Evolutionary conservation across 345 rosid genomes (phyloP).

Genomic region (Citrus maxima): DNA sequence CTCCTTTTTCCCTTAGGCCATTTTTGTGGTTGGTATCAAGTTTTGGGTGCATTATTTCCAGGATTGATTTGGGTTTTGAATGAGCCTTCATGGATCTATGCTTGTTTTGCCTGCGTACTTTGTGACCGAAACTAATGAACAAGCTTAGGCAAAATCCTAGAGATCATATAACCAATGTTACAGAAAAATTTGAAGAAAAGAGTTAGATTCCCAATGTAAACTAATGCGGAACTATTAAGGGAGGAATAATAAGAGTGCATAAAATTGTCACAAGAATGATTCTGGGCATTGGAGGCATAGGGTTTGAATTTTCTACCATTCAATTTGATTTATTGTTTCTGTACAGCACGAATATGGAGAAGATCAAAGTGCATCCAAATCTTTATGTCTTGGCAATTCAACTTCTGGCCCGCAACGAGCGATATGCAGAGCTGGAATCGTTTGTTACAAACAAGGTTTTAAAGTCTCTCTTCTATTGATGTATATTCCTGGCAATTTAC

Average conservation of each 20-base stretch:
- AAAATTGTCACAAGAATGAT: not conserved
- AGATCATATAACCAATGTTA: not conserved
- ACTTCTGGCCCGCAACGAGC: conserved; percentile 62
- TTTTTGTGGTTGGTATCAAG: not conserved
- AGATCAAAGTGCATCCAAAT: conserved; percentile 71
- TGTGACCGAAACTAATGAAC: not conserved
- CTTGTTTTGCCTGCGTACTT: conserved; percentile 2
- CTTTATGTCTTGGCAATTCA: conserved; percentile 69
- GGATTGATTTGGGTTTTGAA: not conserved
- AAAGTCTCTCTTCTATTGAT: conserved; percentile 4
- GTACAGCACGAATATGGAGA: conserved; percentile 72
- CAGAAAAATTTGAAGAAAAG: not conserved
- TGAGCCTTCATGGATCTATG: not conserved
- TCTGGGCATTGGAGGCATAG: not conserved
- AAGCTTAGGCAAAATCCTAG: not conserved
- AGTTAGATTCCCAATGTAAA: not conserved
- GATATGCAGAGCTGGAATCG: conserved; percentile 70
- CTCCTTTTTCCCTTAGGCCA: not conserved
- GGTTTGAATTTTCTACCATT: not conserved
- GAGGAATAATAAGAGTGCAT: not conserved
- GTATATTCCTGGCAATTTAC: not conserved
- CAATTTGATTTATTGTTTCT: conserved; percentile 19
- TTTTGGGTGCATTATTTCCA: not conserved
- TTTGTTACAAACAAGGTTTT: conserved; percentile 80
- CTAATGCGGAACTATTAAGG: not conserved